phyloP scores from a whole-genome alignment of 352 stramenopile species.

The Globisporangium rhizosaccharum region DNA sequence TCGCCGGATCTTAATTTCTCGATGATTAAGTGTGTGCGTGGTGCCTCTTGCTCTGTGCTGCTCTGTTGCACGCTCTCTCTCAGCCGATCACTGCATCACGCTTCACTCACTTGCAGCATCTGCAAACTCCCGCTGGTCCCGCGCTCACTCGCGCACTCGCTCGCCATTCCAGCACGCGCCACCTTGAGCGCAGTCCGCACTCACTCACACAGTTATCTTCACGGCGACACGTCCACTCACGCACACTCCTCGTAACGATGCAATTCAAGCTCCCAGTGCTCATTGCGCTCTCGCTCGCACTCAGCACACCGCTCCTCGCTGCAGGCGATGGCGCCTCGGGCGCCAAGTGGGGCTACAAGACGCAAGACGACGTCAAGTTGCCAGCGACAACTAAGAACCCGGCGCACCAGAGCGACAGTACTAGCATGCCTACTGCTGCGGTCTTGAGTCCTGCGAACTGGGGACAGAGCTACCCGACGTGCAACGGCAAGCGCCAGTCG shows the following conservation, averaged over 20 bases:
- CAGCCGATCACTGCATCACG: too few species aligned
- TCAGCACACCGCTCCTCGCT: background rate
- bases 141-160: background rate
- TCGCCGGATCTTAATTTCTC: too few species aligned
- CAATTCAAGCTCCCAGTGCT: conserved; percentile 1
- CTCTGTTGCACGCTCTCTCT: too few species aligned
- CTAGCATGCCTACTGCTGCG: background rate
- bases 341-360: conserved; percentile 15
- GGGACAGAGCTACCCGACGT: conserved; percentile 14
- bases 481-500: conserved; percentile 13
- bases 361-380: background rate
- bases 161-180: background rate
- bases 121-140: background rate
- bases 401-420: conserved; percentile 4
- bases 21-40: too few species aligned
- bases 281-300: conserved; percentile 4
- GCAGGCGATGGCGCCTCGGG: background rate
- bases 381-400: background rate
- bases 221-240: background rate
- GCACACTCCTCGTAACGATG: background rate
- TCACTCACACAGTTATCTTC: background rate
- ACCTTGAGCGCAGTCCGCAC: background rate
- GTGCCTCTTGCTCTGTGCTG: too few species aligned
- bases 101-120: background rate
- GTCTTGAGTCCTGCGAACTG: conserved; percentile 9